A percentile compares a stretch with the other conserved stretches of the same genome.
Evolutionary conservation across 768 basidiomycete genomes (phyloP).

Genomic region (Clathrus columnatus): DNA sequence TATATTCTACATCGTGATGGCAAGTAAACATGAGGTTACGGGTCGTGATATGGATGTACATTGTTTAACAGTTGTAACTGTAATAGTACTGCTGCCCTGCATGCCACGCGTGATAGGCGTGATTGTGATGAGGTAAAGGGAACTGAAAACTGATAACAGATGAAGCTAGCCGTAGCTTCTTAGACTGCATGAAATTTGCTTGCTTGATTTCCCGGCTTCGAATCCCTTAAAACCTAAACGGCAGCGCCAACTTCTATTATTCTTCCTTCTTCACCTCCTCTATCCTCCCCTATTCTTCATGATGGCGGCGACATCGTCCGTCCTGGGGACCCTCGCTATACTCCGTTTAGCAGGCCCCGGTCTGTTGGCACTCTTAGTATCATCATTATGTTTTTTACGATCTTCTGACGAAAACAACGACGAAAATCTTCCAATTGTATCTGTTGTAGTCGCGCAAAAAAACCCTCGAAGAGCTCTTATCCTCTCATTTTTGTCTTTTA

Average conservation of each 20-base stretch:
- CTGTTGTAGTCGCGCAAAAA: constrained; percentile 64
- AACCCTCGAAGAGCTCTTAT: constrained; percentile 73
- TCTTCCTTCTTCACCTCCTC: background rate
- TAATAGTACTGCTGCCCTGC: background rate
- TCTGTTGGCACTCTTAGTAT: constrained; percentile 49
- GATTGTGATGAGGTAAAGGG: constrained; percentile 7
- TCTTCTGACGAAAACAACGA: constrained; percentile 19
- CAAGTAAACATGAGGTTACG: background rate
- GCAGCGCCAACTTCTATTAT: background rate
- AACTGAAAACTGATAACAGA: constrained; percentile 3
- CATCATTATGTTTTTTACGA: constrained; percentile 41
- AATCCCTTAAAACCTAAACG: background rate
- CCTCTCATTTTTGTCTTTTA: constrained; percentile 57
- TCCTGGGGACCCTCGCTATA: constrained; percentile 35
- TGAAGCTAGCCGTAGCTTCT: background rate
- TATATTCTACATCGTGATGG: background rate
- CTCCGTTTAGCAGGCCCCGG: constrained; percentile 62
- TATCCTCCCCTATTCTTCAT: background rate
- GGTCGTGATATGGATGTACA: background rate
- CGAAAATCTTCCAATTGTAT: constrained; percentile 61
- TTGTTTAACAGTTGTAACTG: background rate
- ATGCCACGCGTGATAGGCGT: constrained; percentile 9
- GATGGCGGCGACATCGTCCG: constrained; percentile 6
- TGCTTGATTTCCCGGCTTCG: background rate
- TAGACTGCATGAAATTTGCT: background rate